A percentile compares a stretch with the other conserved stretches of the same genome.
These are phyloP conservation scores for Pterocarpus macrocarpus DNA, from an alignment of 306 rosid genomes.

Conservation along the genomic window DNA sequence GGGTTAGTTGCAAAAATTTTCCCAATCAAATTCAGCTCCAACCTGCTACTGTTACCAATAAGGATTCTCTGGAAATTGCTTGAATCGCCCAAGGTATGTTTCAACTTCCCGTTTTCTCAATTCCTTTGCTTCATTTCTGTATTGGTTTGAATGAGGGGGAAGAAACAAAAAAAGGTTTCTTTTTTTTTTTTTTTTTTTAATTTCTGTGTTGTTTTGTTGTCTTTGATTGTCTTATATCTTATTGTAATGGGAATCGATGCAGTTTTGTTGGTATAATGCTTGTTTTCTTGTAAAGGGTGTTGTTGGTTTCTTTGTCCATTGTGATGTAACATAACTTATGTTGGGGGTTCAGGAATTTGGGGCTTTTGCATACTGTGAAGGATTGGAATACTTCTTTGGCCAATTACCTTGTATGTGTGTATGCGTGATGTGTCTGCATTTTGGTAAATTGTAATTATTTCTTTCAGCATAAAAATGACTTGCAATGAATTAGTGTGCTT, in stretches of 20 bases:
- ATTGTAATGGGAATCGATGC: conserved; percentile 24
- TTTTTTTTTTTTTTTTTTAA: conserved; percentile 11
- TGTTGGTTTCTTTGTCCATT: conserved; percentile 37
- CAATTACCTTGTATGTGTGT: conserved; percentile 13
- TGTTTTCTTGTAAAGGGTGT: conserved; percentile 4
- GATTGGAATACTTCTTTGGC: conserved; percentile 49
- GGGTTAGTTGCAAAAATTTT: conserved; percentile 31
- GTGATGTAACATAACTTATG: conserved; percentile 40
- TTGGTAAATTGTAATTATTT: conserved; percentile 35
- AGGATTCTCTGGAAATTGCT: conserved; percentile 49
- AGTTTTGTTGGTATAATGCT: conserved; percentile 37
- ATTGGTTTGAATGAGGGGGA: conserved; percentile 17
- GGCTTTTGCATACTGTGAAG: conserved; percentile 53
- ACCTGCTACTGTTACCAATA: conserved; percentile 47
- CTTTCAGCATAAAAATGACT: background rate
- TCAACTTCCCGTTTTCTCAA: conserved; percentile 36
- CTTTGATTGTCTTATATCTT: conserved; percentile 50
- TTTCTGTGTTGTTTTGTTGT: conserved; percentile 25
- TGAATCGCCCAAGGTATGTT: conserved; percentile 52
- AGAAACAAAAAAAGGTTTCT: background rate
- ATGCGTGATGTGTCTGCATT: conserved; percentile 43
- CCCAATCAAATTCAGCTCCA: conserved; percentile 40
- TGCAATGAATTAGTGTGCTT: conserved; percentile 30
- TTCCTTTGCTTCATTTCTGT: conserved; percentile 14
- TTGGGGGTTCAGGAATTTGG: conserved; percentile 52